Percentiles rank a stretch among this genome's conserved stretches.
These are phyloP conservation scores for Cerrena zonata DNA, from an alignment of 1,284 basidiomycete species.

Conservation along the genomic window DNA sequence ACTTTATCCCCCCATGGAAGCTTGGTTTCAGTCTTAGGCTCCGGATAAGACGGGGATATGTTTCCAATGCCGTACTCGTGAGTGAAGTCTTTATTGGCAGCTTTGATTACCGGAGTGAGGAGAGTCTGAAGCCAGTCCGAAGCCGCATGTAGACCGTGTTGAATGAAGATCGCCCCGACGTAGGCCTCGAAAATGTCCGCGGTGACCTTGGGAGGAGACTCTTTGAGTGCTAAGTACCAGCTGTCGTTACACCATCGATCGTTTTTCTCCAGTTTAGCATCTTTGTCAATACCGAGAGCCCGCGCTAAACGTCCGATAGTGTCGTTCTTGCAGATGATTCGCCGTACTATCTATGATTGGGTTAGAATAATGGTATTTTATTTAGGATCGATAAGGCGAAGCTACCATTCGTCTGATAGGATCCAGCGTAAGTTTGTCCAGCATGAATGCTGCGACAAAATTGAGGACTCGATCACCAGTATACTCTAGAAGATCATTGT, in stretches of 20 bases:
- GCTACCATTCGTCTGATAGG: too few relatives aligned
- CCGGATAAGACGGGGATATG: too few relatives aligned
- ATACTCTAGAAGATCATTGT: constrained; percentile 31
- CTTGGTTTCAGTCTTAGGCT: constrained; percentile 4
- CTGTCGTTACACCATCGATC: constrained; percentile 12
- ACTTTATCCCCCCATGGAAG: too few relatives aligned
- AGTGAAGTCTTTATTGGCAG: constrained; percentile 24
- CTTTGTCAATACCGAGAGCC: constrained; percentile 21
- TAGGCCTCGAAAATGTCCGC: constrained; percentile 31
- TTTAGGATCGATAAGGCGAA: too few relatives aligned
- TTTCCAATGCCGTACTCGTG: too few relatives aligned
- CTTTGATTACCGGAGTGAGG: constrained; percentile 23
- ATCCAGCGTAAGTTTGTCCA: too few relatives aligned
- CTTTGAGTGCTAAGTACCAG: constrained; percentile 14
- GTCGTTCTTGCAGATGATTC: constrained; percentile 27
- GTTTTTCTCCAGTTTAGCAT: constrained; percentile 19
- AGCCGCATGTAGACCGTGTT: constrained; percentile 23
- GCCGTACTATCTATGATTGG: constrained; percentile 16
- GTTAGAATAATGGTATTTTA: too few relatives aligned
- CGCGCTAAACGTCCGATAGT: constrained; percentile 29
- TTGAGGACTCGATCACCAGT: constrained; percentile 30
- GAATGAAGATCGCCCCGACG: constrained; percentile 26
- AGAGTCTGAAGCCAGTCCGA: constrained; percentile 22
- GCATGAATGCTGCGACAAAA: constrained; percentile 24
- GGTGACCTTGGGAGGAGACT: constrained; percentile 26